Conservation (phyloP, 129 eudicot species). For the Silybum marianum region DNA sequence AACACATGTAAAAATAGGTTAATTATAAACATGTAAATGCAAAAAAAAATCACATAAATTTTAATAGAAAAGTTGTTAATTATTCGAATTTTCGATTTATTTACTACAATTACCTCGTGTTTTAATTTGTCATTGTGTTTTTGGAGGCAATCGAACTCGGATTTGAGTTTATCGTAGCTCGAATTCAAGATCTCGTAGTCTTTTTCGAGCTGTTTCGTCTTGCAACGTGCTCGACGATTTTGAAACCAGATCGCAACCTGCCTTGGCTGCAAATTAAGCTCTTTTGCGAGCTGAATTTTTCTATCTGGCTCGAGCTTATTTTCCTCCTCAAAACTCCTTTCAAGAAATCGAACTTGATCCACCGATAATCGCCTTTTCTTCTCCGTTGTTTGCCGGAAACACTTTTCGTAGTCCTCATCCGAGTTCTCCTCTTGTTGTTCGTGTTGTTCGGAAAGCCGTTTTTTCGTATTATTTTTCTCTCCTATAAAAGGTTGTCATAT, state of each 20-base stretch:
- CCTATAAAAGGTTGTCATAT: conserved; percentile 33
- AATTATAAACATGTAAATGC: background rate
- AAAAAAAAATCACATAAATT: background rate
- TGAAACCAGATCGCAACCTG: conserved; percentile 95
- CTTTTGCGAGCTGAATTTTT: conserved; percentile 75
- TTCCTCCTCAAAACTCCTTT: conserved; percentile 77
- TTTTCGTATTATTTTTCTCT: conserved; percentile 30
- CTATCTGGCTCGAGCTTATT: conserved; percentile 92
- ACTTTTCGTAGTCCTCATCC: conserved; percentile 51
- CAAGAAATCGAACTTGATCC: conserved; percentile 73
- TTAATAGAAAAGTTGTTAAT: background rate
- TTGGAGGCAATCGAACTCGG: conserved; percentile 50
- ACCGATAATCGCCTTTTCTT: conserved; percentile 67
- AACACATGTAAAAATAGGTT: background rate
- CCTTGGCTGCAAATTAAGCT: conserved; percentile 83
- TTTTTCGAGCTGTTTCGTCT: conserved; percentile 77
- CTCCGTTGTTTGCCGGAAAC: conserved; percentile 51
- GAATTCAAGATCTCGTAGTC: conserved; percentile 64
- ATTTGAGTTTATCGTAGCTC: conserved; percentile 66
- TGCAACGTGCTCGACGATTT: conserved; percentile 80
- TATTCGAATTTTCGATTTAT: background rate
- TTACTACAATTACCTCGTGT: conserved; percentile 57
- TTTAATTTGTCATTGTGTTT: conserved; percentile 65
- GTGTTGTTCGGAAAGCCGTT: conserved; percentile 25
- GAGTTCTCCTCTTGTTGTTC: conserved; percentile 51